Evolutionary conservation across 352 stramenopile species (phyloP), one percentile per base, ranked within the genome.

Genomic region (Pythium scleroteichum): DNA sequence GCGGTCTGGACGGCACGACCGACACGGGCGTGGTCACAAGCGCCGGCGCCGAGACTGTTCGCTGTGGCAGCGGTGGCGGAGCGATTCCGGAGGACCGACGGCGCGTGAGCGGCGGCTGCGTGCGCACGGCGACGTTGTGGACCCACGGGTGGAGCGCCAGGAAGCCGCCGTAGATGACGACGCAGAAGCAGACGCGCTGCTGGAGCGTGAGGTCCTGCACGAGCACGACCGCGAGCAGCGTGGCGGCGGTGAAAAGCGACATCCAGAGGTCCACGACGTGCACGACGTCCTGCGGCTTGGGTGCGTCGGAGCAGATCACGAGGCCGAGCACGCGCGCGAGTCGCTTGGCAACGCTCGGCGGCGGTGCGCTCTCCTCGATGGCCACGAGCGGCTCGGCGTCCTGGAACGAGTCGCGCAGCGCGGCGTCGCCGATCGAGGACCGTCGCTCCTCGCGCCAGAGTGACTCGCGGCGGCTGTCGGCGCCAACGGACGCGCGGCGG

Each of bases 121-220:
- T 22, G 51, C 49, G 38, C 19, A 51, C 17, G 20, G 62, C 26
- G 1, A n/a, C 41, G 5, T 61, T 55, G 62, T 83, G 69, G 63
- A 86, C 66, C 73, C 76, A 83, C 26, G 76, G 79, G 33, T 88
- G 79, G 7, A 88, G 53, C 17, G 64, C 69, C 20, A 88, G 48
- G 62, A 87, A 86, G 33, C 79, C 59, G 17, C 70, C 75, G 50
- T 85, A 88, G 20, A 75, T 73, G 13, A 63, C 67, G 4, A 80
- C 62, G 53, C 78, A 81, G 56, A 66, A 72, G 13, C 54, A 71
- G 38, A 79, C 39, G 13, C 79, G 79, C 24, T 85, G 69, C 33
- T 75, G 60, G n/a, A 84, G 60, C 10, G 73, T 70, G 22, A 83
- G 69, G 1, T 67, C 61, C 22, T 88, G 71, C 14, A 71, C 60